A percentile compares a stretch with the other conserved stretches of the same genome.
Conservation (phyloP, 768 basidiomycete species). For the Mycena galopus region DNA sequence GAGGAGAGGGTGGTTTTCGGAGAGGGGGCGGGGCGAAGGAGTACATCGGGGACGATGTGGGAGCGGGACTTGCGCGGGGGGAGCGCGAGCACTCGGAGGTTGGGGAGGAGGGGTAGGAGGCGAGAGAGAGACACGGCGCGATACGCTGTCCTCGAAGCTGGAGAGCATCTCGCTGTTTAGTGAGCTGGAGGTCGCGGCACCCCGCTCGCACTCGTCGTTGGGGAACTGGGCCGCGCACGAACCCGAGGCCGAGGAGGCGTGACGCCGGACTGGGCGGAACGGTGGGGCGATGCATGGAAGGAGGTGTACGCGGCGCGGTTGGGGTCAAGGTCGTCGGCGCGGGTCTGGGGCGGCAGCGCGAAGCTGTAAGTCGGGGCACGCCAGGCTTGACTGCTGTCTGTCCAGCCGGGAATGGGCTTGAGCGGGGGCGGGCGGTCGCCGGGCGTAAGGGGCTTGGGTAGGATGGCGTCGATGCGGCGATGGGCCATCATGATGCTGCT, state of each 20-base stretch:
- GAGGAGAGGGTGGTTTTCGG: constrained; percentile 35
- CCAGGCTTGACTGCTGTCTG: constrained; percentile 76
- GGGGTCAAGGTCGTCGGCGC: too few relatives aligned
- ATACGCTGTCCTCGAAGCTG: too few relatives aligned
- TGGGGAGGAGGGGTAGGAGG: constrained; percentile 47
- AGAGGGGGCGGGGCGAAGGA: constrained; percentile 27
- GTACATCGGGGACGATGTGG: constrained; percentile 56
- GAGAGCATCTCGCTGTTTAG: too few relatives aligned
- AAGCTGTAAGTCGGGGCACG: constrained; percentile 73
- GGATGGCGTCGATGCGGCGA: constrained; percentile 63
- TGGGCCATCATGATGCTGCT: constrained; percentile 80
- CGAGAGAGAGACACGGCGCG: constrained; percentile 69
- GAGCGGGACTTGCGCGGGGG: constrained; percentile 27
- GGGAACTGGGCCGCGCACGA: constrained; percentile 43
- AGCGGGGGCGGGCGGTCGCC: constrained; percentile 49
- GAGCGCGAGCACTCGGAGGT: neutral
- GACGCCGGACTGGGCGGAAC: too few relatives aligned
- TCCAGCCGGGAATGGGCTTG: constrained; percentile 74
- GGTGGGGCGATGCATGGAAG: too few relatives aligned
- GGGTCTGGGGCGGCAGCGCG: constrained; percentile 56
- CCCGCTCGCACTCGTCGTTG: constrained; percentile 52
- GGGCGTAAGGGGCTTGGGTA: constrained; percentile 57
- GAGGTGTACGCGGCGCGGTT: too few relatives aligned
- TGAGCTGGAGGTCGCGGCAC: too few relatives aligned
- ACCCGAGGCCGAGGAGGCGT: constrained; percentile 32